phyloP scores from a whole-genome alignment of 2,329 filamentous ascomycete genomes.

The Nigrograna mackinnonii region DNA sequence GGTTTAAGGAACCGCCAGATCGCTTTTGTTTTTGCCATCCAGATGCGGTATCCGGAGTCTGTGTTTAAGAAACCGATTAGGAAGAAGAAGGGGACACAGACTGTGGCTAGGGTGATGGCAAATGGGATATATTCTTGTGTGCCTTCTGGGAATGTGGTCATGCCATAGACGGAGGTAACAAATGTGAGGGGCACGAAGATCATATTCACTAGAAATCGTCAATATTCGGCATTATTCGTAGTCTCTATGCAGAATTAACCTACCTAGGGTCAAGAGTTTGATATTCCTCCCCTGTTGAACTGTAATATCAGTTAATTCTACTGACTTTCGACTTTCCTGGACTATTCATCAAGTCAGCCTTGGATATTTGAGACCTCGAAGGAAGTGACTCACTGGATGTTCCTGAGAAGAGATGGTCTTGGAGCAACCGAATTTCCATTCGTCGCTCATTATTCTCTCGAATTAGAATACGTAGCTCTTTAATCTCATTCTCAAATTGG shows the following conservation, averaged over 20 bases:
- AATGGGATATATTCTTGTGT: conserved; percentile 39
- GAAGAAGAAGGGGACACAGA: conserved; percentile 51
- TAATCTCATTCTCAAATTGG: conserved; percentile 57
- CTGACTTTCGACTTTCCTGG: conserved; percentile 62
- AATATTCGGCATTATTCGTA: no score
- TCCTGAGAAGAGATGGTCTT: conserved; percentile 66
- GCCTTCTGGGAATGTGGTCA: conserved; percentile 50
- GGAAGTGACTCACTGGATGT: no score
- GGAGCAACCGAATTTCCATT: conserved; percentile 59
- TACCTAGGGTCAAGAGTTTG: conserved; percentile 65
- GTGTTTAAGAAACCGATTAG: conserved; percentile 51
- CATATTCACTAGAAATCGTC: background rate
- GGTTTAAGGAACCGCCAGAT: conserved; percentile 30
- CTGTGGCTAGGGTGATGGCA: conserved; percentile 43
- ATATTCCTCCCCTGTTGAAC: conserved; percentile 65
- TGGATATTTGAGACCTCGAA: no score
- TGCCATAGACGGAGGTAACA: conserved; percentile 63
- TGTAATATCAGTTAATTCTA: conserved; percentile 57
- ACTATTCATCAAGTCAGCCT: no score
- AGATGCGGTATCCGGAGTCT: conserved; percentile 42
- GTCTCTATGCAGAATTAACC: conserved; percentile 35
- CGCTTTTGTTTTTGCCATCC: conserved; percentile 32
- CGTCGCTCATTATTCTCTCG: conserved; percentile 58
- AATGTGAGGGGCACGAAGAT: conserved; percentile 56
- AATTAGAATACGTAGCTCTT: conserved; percentile 52